Evolutionary conservation across 2,329 filamentous ascomycete genomes (phyloP).

Genomic region (Xylariaceae sp.): DNA sequence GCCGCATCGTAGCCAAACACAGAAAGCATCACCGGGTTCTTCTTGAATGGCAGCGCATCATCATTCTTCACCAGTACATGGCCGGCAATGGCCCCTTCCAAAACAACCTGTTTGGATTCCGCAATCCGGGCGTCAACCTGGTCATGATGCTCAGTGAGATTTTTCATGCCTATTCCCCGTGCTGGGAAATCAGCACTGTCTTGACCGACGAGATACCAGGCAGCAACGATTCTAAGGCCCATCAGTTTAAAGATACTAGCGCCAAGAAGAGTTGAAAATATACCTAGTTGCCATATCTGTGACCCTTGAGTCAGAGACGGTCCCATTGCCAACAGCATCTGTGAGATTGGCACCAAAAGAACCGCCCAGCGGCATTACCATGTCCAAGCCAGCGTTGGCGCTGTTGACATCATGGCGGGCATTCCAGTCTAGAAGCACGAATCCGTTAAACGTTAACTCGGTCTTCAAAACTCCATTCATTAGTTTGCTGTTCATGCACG

Average conservation of each 20-base stretch:
- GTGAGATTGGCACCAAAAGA: conserved; percentile 65
- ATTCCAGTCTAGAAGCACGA: conserved; percentile 66
- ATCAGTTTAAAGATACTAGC: conserved; percentile 38
- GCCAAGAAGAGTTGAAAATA: conserved; percentile 39
- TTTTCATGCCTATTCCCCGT: conserved; percentile 55
- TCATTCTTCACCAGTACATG: conserved; percentile 78
- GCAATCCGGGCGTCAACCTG: conserved; percentile 48
- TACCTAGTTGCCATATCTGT: conserved; percentile 75
- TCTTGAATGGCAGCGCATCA: conserved; percentile 57
- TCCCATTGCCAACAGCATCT: conserved; percentile 71
- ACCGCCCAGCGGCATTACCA: conserved; percentile 60
- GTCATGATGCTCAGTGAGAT: conserved; percentile 48
- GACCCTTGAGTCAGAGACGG: conserved; percentile 63
- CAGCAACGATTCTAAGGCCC: conserved; percentile 58
- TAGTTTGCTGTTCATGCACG: conserved; percentile 67
- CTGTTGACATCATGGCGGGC: conserved; percentile 58
- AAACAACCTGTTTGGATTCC: conserved; percentile 40
- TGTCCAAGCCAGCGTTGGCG: conserved; percentile 59
- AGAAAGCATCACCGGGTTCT: conserved; percentile 52
- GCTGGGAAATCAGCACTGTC: conserved; percentile 42
- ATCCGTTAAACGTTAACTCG: conserved; percentile 63
- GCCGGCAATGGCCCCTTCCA: conserved; percentile 54
- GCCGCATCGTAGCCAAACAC: conserved; percentile 63
- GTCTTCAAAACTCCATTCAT: conserved; percentile 65
- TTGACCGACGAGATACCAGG: conserved; percentile 56